Evolutionary conservation across 225 moss, liverwort and hornwort species (phyloP).

Genomic region (Ulota crispa): DNA sequence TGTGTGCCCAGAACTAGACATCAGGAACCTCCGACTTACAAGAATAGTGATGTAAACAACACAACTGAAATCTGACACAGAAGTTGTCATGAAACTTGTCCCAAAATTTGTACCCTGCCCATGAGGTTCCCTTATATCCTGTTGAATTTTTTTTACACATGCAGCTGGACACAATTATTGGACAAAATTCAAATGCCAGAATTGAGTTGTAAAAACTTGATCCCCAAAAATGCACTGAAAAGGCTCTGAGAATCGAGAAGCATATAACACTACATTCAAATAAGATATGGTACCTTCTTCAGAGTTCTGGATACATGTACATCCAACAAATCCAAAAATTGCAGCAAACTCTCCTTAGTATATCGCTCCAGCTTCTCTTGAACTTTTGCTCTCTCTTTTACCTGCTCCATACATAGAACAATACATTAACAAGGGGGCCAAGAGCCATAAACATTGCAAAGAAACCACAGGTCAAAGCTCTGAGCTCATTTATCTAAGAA

Average conservation of each 20-base stretch:
- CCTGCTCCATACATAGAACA: constrained; percentile 36
- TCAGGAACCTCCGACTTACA: neutral
- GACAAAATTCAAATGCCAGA: neutral
- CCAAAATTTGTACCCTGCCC: neutral
- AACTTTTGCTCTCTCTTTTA: constrained; percentile 75
- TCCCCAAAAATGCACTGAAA: neutral
- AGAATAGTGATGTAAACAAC: neutral
- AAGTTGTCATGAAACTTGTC: neutral
- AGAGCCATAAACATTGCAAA: constrained; percentile 53
- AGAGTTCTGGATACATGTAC: constrained; percentile 75
- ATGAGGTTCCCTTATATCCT: neutral
- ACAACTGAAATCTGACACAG: neutral
- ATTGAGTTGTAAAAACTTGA: neutral
- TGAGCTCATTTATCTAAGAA: too few species aligned
- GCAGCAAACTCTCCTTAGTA: constrained; percentile 74
- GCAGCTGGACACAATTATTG: neutral
- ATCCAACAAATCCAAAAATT: constrained; percentile 74
- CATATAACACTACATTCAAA: neutral
- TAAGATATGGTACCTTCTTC: constrained; percentile 51
- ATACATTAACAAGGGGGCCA: constrained; percentile 51
- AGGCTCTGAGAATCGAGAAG: neutral
- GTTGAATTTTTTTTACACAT: neutral
- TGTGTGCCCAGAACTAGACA: constrained; percentile 6
- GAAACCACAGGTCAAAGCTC: neutral
- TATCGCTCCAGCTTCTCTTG: constrained; percentile 82